Percentiles rank a stretch among this genome's conserved stretches.
Conservation (phyloP, 768 basidiomycete genomes). For the Lactarius evosmus region DNA sequence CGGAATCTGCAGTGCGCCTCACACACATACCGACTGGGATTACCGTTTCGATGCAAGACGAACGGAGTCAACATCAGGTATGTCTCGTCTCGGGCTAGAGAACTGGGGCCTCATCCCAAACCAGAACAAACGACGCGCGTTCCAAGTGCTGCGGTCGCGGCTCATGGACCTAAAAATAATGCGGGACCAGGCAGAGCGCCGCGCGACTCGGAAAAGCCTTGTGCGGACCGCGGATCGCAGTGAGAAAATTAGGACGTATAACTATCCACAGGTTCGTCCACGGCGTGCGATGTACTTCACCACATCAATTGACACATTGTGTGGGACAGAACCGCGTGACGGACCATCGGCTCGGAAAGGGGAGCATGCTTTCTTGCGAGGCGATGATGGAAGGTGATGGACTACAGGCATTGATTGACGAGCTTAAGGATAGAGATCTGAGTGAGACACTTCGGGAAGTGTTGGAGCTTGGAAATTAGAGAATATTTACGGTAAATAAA, state of each 20-base stretch:
- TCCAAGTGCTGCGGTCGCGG: slow-evolving; percentile 82
- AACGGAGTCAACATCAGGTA: slow-evolving; percentile 92
- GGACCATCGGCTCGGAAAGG: slow-evolving; percentile 28
- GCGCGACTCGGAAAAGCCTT: slow-evolving; percentile 66
- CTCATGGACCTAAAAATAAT: slow-evolving; percentile 77
- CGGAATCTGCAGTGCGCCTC: slow-evolving; percentile 93
- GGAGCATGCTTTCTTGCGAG: slow-evolving; percentile 26
- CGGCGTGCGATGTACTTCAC: not conserved
- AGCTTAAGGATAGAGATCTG: slow-evolving; percentile 20
- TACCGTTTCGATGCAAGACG: slow-evolving; percentile 97
- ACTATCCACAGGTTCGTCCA: slow-evolving; percentile 73
- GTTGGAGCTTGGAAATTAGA: not conserved
- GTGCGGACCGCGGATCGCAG: slow-evolving; percentile 82
- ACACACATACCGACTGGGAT: slow-evolving; percentile 93
- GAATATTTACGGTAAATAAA: not conserved
- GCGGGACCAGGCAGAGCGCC: slow-evolving; percentile 64
- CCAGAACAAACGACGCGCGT: slow-evolving; percentile 91
- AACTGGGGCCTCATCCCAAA: not conserved
- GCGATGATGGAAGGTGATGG: slow-evolving; percentile 27
- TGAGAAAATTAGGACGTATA: slow-evolving; percentile 96
- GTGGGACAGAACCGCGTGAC: slow-evolving; percentile 26
- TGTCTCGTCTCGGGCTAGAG: slow-evolving; percentile 20
- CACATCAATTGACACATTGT: not conserved
- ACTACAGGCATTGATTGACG: slow-evolving; percentile 11
- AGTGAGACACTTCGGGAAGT: slow-evolving; percentile 16